phyloP scores from a whole-genome alignment of 2,329 filamentous ascomycete genomes.

The Trichophyton simii region DNA sequence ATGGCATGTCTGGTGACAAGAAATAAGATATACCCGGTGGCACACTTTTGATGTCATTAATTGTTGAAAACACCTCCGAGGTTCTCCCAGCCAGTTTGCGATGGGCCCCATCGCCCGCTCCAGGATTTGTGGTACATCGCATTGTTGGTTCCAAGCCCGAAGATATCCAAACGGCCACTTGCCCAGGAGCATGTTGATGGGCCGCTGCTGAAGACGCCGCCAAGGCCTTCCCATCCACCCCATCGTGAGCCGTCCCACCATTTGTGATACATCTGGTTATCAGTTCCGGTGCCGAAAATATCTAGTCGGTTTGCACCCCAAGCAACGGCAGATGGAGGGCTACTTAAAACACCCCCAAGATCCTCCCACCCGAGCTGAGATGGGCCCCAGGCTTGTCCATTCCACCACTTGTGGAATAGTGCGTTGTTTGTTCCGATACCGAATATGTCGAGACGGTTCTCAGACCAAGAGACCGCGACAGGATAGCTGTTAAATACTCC shows the following conservation, averaged over 20 bases:
- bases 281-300: slow-evolving; percentile 16
- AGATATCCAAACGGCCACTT: slow-evolving; percentile 15
- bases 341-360: slow-evolving; percentile 15
- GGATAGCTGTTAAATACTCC: slow-evolving; percentile 11
- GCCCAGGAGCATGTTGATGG: slow-evolving; percentile 15
- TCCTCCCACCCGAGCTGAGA: slow-evolving; percentile 12
- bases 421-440: slow-evolving; percentile 11
- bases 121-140: slow-evolving; percentile 12
- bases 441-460: slow-evolving; percentile 12
- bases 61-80: slow-evolving; percentile 11
- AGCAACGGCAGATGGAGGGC: slow-evolving; percentile 14
- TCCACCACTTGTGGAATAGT: slow-evolving; percentile 13
- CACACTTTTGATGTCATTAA: not conserved
- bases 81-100: slow-evolving; percentile 8
- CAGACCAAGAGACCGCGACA: slow-evolving; percentile 10
- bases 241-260: slow-evolving; percentile 11
- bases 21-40: not conserved
- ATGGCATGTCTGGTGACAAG: not conserved
- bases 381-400: slow-evolving; percentile 10
- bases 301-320: slow-evolving; percentile 15
- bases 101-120: slow-evolving; percentile 11
- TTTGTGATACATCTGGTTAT: slow-evolving; percentile 14
- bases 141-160: slow-evolving; percentile 15
- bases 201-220: slow-evolving; percentile 14
- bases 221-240: slow-evolving; percentile 12